phyloP scores from a whole-genome alignment of 2,329 filamentous ascomycete genomes.

The Zymoseptoria pseudotritici region DNA sequence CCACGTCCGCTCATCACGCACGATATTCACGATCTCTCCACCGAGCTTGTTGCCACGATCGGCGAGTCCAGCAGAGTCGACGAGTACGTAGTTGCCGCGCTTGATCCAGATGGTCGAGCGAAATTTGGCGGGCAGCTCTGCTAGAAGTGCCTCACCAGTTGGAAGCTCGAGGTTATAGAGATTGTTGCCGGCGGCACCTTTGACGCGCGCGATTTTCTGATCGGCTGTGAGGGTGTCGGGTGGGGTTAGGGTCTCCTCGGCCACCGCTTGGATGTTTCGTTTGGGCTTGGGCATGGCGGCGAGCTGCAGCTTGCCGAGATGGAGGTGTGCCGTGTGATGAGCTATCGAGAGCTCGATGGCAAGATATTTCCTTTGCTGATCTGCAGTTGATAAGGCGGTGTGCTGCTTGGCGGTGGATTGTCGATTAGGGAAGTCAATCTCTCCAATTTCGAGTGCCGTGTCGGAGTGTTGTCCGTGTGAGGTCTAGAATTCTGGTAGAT shows the following conservation, averaged over 20 bases:
- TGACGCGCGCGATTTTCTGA: slow-evolving; percentile 65
- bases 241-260: slow-evolving; percentile 60
- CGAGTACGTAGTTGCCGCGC: slow-evolving; percentile 76
- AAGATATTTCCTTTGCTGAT: neutral
- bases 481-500: neutral
- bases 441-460: neutral
- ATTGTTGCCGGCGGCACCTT: slow-evolving; percentile 81
- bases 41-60: slow-evolving; percentile 67
- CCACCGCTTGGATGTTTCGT: slow-evolving; percentile 68
- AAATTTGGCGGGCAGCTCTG: slow-evolving; percentile 78
- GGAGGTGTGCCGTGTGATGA: neutral
- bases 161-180: slow-evolving; percentile 74
- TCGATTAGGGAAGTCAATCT: neutral
- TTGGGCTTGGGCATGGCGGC: slow-evolving; percentile 62
- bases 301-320: neutral
- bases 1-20: slow-evolving; percentile 87
- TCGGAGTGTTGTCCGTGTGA: neutral
- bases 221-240: slow-evolving; percentile 46
- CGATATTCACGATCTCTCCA: slow-evolving; percentile 88
- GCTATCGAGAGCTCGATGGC: neutral
- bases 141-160: slow-evolving; percentile 56
- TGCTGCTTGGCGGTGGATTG: neutral
- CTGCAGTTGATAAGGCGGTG: neutral
- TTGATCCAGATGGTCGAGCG: slow-evolving; percentile 92
- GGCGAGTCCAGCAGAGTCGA: slow-evolving; percentile 62